Conservation (phyloP, 768 basidiomycete genomes). For the Tricholoma flavovirens region DNA sequence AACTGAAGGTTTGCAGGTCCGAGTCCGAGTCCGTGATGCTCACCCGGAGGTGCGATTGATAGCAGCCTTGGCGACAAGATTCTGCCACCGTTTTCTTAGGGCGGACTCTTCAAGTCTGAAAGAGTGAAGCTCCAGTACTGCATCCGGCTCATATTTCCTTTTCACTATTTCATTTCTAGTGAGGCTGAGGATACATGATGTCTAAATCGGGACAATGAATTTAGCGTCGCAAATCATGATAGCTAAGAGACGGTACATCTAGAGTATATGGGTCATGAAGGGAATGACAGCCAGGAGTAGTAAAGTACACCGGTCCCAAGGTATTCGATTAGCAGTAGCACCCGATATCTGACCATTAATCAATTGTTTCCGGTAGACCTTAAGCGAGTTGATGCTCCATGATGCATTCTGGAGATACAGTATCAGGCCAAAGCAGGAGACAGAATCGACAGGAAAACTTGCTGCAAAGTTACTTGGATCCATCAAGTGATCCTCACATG, state of each 20-base stretch:
- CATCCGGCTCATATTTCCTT: no score
- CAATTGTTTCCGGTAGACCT: slow-evolving; percentile 61
- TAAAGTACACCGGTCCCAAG: neutral
- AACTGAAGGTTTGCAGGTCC: no score
- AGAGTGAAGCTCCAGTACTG: no score
- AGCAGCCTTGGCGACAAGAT: no score
- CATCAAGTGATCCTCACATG: slow-evolving; percentile 56
- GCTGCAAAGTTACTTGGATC: slow-evolving; percentile 71
- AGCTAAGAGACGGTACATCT: neutral
- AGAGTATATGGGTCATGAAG: neutral
- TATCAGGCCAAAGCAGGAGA: neutral
- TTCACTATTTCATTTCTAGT: no score
- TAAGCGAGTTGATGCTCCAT: slow-evolving; percentile 75
- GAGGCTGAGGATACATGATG: no score
- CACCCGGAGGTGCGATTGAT: no score
- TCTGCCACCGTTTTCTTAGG: no score
- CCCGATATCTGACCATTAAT: slow-evolving; percentile 33
- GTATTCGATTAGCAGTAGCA: neutral
- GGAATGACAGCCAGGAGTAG: neutral
- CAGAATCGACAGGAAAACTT: slow-evolving; percentile 20
- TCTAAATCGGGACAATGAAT: no score
- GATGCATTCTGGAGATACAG: slow-evolving; percentile 54
- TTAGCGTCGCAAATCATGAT: neutral
- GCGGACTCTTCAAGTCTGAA: no score
- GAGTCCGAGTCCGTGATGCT: no score